Evolutionary conservation across 805 yeast species (phyloP).

Genomic region (Kodamaea restingae): DNA sequence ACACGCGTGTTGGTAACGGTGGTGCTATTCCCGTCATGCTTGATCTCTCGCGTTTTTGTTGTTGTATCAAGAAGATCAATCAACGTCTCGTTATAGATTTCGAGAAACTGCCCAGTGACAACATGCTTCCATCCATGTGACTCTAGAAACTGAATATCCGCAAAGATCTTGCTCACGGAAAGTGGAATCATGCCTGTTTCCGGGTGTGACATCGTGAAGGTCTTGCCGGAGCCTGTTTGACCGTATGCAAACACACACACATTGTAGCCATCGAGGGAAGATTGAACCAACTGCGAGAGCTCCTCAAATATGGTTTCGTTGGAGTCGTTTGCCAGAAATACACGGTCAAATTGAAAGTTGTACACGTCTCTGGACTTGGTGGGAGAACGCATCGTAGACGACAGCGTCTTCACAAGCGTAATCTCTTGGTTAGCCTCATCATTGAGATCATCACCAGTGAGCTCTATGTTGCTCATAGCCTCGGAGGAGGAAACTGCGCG

Average conservation of each 20-base stretch:
- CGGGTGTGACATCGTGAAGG: slow-evolving; percentile 77
- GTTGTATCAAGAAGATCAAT: slow-evolving; percentile 54
- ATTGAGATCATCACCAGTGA: slow-evolving; percentile 24
- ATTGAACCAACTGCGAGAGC: slow-evolving; percentile 77
- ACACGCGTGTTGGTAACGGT: slow-evolving; percentile 56
- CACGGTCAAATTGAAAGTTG: slow-evolving; percentile 69
- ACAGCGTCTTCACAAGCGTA: slow-evolving; percentile 20
- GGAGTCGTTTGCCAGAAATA: slow-evolving; percentile 52
- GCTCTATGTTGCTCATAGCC: slow-evolving; percentile 13
- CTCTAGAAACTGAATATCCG: slow-evolving; percentile 44
- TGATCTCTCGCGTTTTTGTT: slow-evolving; percentile 55
- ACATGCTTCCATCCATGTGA: slow-evolving; percentile 60
- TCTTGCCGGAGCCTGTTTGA: slow-evolving; percentile 91
- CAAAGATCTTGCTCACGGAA: slow-evolving; percentile 68
- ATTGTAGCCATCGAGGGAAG: slow-evolving; percentile 76
- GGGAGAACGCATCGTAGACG: slow-evolving; percentile 5
- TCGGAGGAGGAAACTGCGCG: slow-evolving; percentile 48
- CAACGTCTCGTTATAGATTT: slow-evolving; percentile 82
- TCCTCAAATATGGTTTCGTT: slow-evolving; percentile 76
- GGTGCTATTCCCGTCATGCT: slow-evolving; percentile 62
- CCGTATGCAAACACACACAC: slow-evolving; percentile 97
- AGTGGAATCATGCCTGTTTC: slow-evolving; percentile 78
- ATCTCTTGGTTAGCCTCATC: slow-evolving; percentile 35
- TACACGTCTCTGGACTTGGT: slow-evolving; percentile 16
- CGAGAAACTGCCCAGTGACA: slow-evolving; percentile 73